These are phyloP conservation scores for Metarhizium robertsii DNA, from an alignment of 2,329 filamentous ascomycete genomes.

Conservation along the genomic window DNA sequence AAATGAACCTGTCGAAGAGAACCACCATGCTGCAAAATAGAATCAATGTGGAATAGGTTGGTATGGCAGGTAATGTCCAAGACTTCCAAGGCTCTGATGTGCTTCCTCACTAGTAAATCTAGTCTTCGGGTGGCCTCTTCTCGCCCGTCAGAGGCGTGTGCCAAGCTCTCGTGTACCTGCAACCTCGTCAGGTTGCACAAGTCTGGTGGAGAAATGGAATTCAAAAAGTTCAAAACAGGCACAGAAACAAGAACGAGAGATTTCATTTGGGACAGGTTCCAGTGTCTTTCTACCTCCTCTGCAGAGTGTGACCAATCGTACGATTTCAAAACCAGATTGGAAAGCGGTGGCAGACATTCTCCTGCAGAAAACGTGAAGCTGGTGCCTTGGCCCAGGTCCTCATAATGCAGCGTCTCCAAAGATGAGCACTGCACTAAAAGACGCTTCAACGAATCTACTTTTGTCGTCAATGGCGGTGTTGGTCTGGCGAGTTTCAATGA, in stretches of 20 bases:
- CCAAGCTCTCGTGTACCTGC: constrained; percentile 35
- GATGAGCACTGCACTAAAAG: constrained; percentile 27
- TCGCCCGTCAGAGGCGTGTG: constrained; percentile 27
- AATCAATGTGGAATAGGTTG: constrained; percentile 28
- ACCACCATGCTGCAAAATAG: constrained; percentile 26
- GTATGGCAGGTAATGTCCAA: constrained; percentile 34
- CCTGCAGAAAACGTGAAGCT: constrained; percentile 28
- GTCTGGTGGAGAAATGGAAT: constrained; percentile 27
- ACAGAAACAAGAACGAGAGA: constrained; percentile 33
- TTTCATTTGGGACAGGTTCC: constrained; percentile 35
- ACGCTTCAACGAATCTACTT: constrained; percentile 30
- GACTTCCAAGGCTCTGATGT: constrained; percentile 26
- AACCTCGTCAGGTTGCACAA: constrained; percentile 28
- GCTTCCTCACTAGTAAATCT: constrained; percentile 26
- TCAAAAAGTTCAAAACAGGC: constrained; percentile 34
- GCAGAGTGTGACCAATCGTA: constrained; percentile 39
- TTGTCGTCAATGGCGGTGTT: constrained; percentile 29
- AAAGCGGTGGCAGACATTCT: constrained; percentile 34
- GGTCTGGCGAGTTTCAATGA: constrained; percentile 32
- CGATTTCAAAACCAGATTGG: constrained; percentile 31
- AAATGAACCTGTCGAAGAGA: constrained; percentile 30
- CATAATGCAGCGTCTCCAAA: constrained; percentile 31
- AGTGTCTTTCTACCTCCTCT: constrained; percentile 29
- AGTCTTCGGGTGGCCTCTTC: constrained; percentile 29
- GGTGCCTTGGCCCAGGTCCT: constrained; percentile 35